Base-by-base conservation (phyloP, 495 filamentous ascomycete genomes). In the Penicillium ucsense region DNA sequence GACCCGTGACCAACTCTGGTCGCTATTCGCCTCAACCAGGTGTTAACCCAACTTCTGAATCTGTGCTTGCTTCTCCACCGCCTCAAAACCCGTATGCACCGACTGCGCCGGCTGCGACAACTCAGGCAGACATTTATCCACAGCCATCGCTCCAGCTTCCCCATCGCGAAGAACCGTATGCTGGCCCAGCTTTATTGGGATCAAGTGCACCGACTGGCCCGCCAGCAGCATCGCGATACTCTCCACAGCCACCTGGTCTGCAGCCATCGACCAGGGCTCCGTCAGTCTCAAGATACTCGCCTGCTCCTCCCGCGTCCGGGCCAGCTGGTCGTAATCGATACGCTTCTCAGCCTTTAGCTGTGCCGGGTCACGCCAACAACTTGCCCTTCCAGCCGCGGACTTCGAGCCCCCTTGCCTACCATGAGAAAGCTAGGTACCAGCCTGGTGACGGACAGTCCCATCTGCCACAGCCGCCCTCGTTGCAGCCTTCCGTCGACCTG, bases 331-430 rank as follows among this genome's bases (percentile, higher is more conserved):
- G 70, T 40, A 70, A 62, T 48, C 70, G 72, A 35, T 80, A 79
- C 61, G 67, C 67, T 12, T 74, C 73, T 28, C 74, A 76, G 46
- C 74, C 77, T 11, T 43, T 65, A 35, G 49, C 45, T 72, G 77
- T 57, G 57, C 70, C 62, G 59, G 45, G 57, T 63, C 52, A 64
- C 64, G 42, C 28, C n/a, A 31, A 38, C 8, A 41, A 77, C 30
- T 67, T 88, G 55, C 75, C 84, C 8, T 88, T 89, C 63, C 86
- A 86, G 47, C 88, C 88, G 6, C 80, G 88, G 45, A 92, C 87
- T 12, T 92, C 86, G 12, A 94, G 88, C 57, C 89, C 87, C 8
- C 71, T 94, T 31, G 89, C 86, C 12, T 81, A 89, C 44, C 68
- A 73, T 45, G 70, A 73, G 43, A 72, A 71, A 44, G 52, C 55